Evolutionary conservation across 768 basidiomycete species (phyloP), one percentile per base, ranked within the genome.

Genomic region (Lactarius deliciosus): DNA sequence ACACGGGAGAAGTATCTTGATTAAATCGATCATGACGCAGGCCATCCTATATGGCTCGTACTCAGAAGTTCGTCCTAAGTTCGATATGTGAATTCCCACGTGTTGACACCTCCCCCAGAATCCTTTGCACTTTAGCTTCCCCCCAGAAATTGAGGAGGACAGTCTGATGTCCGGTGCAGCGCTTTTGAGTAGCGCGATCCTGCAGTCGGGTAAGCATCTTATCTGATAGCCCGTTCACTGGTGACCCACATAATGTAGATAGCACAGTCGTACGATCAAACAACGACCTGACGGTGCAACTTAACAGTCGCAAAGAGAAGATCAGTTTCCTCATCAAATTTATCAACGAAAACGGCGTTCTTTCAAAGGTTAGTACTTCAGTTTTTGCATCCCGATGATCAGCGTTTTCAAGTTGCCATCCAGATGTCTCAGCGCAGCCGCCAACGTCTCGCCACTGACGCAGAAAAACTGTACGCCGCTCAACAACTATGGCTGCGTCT

Each of bases 321-420:
- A 78, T 96, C 34, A 86, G 85, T 62, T 93, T 91, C 82, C 81
- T 98, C n/a, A 91, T 96, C 70, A 83, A 82, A 30, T 96, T 94
- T 74, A 91, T 97, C 72, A 91, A 94, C 55, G 88, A 92, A 61
- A 96, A 96, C 75, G 88, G 84, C 0, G 88, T 89, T 6, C 79
- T 96, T 41, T 79, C 79, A 45, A 93, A 91, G 82, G 94, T 91
- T 38, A 69, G 77, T 68, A 34, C n/a, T 22, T 9, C 16, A 36
- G 60, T 43, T 28, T 11, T 64, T 47, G 28, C 25, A 6, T 18
- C 56, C 16, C 25, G 3, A n/a, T n/a, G 38, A 41, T 30, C 20
- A 22, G 28, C 53, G 30, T 28, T 54, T 22, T 58, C n/a, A 25
- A 58, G 20, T n/a, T 9, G 11, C 3, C 30, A 32, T 34, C 25